Percentiles rank a stretch among this genome's conserved stretches.
phyloP scores from a whole-genome alignment of 1,139 yeast species.

The Suhomyces guaymorum region DNA sequence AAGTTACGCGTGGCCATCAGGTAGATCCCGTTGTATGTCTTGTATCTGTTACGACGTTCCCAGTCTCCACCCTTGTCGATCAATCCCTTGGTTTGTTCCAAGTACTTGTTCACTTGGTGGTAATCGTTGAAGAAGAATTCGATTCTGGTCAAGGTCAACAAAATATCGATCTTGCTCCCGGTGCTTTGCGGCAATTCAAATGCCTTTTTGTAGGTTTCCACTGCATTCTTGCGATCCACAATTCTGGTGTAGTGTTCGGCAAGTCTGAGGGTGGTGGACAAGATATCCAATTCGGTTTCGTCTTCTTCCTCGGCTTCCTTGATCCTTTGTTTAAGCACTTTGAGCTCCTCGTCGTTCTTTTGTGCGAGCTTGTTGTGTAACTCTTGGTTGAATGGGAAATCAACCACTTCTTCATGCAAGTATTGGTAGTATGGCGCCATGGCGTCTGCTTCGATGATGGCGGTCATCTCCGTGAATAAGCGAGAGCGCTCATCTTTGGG shows the following conservation, averaged over 20 bases:
- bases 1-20: constrained; percentile 84
- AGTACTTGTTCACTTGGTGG: constrained; percentile 64
- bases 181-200: constrained; percentile 79
- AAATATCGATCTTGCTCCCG: constrained; percentile 86
- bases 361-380: constrained; percentile 52
- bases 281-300: constrained; percentile 84
- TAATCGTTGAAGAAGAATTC: constrained; percentile 88
- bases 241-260: constrained; percentile 88
- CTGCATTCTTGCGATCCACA: constrained; percentile 79
- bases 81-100: constrained; percentile 70
- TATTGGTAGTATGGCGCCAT: constrained; percentile 86
- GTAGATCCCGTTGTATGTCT: constrained; percentile 87
- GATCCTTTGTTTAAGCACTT: constrained; percentile 60
- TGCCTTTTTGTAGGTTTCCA: constrained; percentile 69
- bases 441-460: constrained; percentile 56
- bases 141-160: constrained; percentile 76
- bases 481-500: constrained; percentile 23
- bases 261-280: constrained; percentile 73
- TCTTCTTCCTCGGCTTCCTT: constrained; percentile 81
- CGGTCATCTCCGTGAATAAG: constrained; percentile 49
- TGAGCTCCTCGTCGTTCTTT: constrained; percentile 56
- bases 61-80: constrained; percentile 98
- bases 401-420: constrained; percentile 53
- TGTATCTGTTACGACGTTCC: constrained; percentile 95
- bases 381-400: constrained; percentile 57